A percentile compares a stretch with the other conserved stretches of the same genome.
Conservation (phyloP, 176 grass and related monocot species). For the Puccinellia tenuiflora region DNA sequence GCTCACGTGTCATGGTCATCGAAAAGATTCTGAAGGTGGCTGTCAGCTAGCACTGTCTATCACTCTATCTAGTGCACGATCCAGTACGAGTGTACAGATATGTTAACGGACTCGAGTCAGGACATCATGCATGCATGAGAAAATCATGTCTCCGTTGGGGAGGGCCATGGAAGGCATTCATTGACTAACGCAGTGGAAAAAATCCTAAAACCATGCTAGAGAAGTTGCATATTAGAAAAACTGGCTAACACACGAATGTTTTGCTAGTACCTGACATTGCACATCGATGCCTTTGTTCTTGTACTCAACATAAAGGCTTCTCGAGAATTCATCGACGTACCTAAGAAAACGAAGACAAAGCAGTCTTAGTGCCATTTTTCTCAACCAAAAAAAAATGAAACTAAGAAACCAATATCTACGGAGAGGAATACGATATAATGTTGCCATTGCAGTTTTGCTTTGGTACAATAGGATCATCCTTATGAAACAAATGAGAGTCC, state of each 20-base stretch:
- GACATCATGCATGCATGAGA: neutral
- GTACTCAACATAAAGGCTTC: conserved; percentile 66
- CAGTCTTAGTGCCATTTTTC: neutral
- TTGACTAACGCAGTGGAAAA: neutral
- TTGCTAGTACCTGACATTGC: conserved; percentile 67
- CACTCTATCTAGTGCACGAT: neutral
- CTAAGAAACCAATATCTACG: neutral
- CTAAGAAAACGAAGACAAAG: conserved; percentile 19
- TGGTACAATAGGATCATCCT: neutral
- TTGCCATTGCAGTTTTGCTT: neutral
- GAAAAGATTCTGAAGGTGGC: neutral
- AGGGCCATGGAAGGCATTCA: neutral
- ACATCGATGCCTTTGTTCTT: conserved; percentile 73
- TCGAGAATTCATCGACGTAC: conserved; percentile 65
- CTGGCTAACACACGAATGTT: neutral
- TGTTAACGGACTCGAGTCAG: neutral
- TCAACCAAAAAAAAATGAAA: neutral
- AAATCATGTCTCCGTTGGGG: neutral
- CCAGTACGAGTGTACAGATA: neutral
- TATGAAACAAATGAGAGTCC: neutral
- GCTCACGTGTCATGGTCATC: neutral
- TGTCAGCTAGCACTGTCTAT: neutral
- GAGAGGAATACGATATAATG: neutral
- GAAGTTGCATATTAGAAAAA: too few relatives aligned
- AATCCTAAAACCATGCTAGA: too few relatives aligned